Percentiles rank a stretch among this genome's conserved stretches.
Evolutionary conservation across 441 rosid genomes (phyloP).

Genomic region (Viola pubescens): DNA sequence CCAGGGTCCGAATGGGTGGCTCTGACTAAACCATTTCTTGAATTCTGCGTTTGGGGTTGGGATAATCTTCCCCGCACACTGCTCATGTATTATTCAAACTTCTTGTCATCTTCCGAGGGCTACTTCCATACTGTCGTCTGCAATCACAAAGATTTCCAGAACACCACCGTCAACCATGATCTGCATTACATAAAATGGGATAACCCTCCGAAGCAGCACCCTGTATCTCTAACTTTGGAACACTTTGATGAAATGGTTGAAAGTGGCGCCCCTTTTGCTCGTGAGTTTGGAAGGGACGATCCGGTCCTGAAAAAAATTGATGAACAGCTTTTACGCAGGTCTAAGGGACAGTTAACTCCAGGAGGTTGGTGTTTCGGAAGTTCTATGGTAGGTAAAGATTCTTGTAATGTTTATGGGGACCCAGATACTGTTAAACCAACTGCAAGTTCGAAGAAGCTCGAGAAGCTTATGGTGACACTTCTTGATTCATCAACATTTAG

Average conservation of each 20-base stretch:
- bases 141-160: slow-evolving; percentile 82
- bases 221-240: slow-evolving; percentile 38
- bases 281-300: slow-evolving; percentile 46
- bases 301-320: slow-evolving; percentile 56
- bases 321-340: slow-evolving; percentile 38
- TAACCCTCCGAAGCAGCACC: slow-evolving; percentile 58
- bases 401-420: slow-evolving; percentile 41
- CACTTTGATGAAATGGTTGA: slow-evolving; percentile 58
- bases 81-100: slow-evolving; percentile 77
- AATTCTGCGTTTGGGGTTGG: slow-evolving; percentile 87
- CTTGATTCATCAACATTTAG: slow-evolving; percentile 58
- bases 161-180: slow-evolving; percentile 64
- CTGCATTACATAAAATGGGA: slow-evolving; percentile 71
- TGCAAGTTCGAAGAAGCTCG: slow-evolving; percentile 54
- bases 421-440: slow-evolving; percentile 51
- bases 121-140: slow-evolving; percentile 81
- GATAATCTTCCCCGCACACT: slow-evolving; percentile 90
- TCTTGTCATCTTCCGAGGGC: slow-evolving; percentile 64
- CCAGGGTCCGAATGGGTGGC: slow-evolving; percentile 71
- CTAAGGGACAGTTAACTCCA: slow-evolving; percentile 31
- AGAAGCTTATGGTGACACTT: slow-evolving; percentile 52
- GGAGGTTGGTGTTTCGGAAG: slow-evolving; percentile 57
- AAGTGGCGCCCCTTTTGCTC: slow-evolving; percentile 77
- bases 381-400: slow-evolving; percentile 30
- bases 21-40: slow-evolving; percentile 67